Conservation (phyloP, 176 grass and related monocot genomes). For the Rhynchospora pubera region DNA sequence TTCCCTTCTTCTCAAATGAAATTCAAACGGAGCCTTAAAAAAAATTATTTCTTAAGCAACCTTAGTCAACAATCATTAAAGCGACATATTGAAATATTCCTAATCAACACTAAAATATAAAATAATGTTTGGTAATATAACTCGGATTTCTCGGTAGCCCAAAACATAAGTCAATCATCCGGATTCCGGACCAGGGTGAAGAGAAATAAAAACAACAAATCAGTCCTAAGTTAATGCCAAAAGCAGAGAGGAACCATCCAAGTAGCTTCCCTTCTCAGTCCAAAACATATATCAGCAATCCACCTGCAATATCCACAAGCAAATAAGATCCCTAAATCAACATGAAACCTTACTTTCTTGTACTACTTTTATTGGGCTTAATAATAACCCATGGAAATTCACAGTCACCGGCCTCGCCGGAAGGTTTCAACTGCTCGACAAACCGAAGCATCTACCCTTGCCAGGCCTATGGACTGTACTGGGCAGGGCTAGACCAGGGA, state of each 20-base stretch:
- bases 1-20: too few species aligned
- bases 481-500: slow-evolving; percentile 21
- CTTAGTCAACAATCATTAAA: too few species aligned
- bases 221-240: not conserved
- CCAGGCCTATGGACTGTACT: slow-evolving; percentile 81
- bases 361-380: slow-evolving; percentile 15
- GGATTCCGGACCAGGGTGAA: not conserved
- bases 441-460: slow-evolving; percentile 56
- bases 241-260: not conserved
- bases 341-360: not conserved
- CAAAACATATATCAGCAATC: not conserved
- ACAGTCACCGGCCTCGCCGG: slow-evolving; percentile 28
- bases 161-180: not conserved
- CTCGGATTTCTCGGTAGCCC: not conserved
- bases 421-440: slow-evolving; percentile 60
- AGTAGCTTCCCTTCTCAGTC: not conserved
- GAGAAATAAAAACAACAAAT: not conserved
- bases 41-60: too few species aligned
- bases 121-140: too few species aligned
- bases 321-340: not conserved
- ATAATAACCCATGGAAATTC: slow-evolving; percentile 8
- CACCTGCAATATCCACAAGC: not conserved
- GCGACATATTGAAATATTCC: too few species aligned
- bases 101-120: too few species aligned
- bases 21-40: too few species aligned